Conservation (phyloP, 1,139 yeast species). For the Magnusiomyces tetraspermus region DNA sequence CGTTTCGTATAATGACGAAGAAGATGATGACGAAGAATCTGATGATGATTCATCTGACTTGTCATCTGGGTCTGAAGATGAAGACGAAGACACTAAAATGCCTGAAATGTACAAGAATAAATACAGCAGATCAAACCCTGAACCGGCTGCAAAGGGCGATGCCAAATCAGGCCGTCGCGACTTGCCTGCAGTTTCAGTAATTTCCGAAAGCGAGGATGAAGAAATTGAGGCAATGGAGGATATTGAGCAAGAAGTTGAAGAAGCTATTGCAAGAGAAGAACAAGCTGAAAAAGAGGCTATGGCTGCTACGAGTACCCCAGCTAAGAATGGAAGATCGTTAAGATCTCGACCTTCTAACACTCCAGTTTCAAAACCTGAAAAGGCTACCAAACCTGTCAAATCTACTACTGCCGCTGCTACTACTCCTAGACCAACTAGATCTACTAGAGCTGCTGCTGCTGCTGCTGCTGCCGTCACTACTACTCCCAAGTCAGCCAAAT, state of each 20-base stretch:
- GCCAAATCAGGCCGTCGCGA: neutral
- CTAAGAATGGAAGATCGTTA: too few species aligned
- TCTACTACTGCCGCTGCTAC: neutral
- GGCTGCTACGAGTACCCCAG: too few species aligned
- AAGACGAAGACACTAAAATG: neutral
- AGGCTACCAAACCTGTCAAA: too few species aligned
- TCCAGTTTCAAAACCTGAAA: too few species aligned
- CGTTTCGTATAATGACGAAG: neutral
- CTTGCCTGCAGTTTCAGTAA: neutral
- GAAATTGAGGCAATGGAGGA: neutral
- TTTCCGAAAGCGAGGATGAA: slow-evolving; percentile 1
- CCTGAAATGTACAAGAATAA: too few species aligned
- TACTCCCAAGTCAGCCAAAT: neutral
- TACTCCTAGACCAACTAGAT: neutral
- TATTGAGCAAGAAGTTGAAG: neutral
- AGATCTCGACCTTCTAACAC: too few species aligned
- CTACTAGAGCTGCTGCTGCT: neutral
- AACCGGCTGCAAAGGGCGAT: neutral
- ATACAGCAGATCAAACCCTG: too few species aligned
- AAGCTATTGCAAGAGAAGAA: neutral
- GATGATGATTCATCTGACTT: neutral
- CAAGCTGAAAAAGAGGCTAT: neutral
- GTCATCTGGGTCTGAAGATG: neutral
- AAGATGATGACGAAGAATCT: neutral
- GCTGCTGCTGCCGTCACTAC: neutral